A percentile compares a stretch with the other conserved stretches of the same genome.
These are phyloP conservation scores for Phoma herbarum DNA, from an alignment of 2,329 filamentous ascomycete species.

Conservation along the genomic window DNA sequence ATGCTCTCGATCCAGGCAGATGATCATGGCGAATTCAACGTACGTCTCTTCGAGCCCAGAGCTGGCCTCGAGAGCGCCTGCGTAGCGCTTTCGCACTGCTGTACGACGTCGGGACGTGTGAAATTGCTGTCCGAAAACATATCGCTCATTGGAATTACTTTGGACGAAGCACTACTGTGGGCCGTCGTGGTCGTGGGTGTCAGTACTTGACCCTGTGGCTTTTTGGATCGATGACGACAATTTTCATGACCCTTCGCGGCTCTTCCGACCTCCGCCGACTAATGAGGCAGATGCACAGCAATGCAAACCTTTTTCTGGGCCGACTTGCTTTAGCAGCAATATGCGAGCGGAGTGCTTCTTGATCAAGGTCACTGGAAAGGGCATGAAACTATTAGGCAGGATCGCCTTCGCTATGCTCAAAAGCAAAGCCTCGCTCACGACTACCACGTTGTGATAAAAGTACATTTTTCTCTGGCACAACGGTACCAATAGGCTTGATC, in stretches of 20 bases:
- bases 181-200: conserved; percentile 32
- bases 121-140: conserved; percentile 18
- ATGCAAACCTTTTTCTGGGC: conserved; percentile 1
- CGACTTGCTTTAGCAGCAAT: neutral
- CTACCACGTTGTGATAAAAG: conserved; percentile 16
- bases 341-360: neutral
- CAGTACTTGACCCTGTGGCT: conserved; percentile 16
- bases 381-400: conserved; percentile 27
- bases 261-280: neutral
- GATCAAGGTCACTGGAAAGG: conserved; percentile 4
- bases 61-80: conserved; percentile 3
- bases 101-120: conserved; percentile 14
- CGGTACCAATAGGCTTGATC: neutral
- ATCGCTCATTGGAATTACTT: conserved; percentile 16
- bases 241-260: conserved; percentile 12
- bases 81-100: conserved; percentile 11
- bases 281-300: neutral
- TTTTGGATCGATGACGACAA: conserved; percentile 28
- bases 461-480: neutral
- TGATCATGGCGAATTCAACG: neutral
- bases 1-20: conserved; percentile 16
- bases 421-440: conserved; percentile 18
- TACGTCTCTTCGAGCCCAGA: conserved; percentile 12
- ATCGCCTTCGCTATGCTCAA: conserved; percentile 23
- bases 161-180: conserved; percentile 11